A percentile compares a stretch with the other conserved stretches of the same genome.
These are phyloP conservation scores for Coelastrella sp. DNA, from an alignment of 139 green algal genomes.

Conservation along the genomic window DNA sequence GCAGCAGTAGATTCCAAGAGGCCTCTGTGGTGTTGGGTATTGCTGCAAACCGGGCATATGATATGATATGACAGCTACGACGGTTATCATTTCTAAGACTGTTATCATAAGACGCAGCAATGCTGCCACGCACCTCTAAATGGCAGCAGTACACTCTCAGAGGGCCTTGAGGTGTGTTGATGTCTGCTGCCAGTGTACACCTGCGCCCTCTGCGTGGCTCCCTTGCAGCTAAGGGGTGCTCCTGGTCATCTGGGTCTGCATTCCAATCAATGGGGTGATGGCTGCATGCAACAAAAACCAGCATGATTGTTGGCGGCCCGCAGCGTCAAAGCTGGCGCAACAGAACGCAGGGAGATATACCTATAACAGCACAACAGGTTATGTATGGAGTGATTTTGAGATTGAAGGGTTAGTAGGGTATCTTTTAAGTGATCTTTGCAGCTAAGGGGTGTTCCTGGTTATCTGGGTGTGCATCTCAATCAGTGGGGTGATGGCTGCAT, in stretches of 20 bases:
- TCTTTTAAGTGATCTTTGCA: too few relatives aligned
- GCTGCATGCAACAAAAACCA: slow-evolving; percentile 44
- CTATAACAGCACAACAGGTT: too few relatives aligned
- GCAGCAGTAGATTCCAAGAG: too few relatives aligned
- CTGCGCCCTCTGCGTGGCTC: slow-evolving; percentile 79
- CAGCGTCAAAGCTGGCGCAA: background rate
- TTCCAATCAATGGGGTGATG: slow-evolving; percentile 85
- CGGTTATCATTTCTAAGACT: too few relatives aligned
- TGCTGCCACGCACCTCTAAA: slow-evolving; percentile 74
- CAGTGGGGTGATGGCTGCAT: slow-evolving; percentile 70
- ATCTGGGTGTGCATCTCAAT: slow-evolving; percentile 78
- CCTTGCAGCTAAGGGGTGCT: slow-evolving; percentile 52
- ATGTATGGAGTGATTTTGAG: too few relatives aligned
- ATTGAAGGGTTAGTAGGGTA: too few relatives aligned
- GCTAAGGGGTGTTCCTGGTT: background rate
- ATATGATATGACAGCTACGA: too few relatives aligned
- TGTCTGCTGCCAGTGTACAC: slow-evolving; percentile 71
- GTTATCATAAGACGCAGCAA: too few relatives aligned
- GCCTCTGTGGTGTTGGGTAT: too few relatives aligned
- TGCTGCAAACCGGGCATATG: too few relatives aligned
- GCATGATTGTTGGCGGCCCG: background rate
- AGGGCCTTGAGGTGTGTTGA: slow-evolving; percentile 66
- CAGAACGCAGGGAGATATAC: too few relatives aligned
- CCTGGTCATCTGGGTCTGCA: slow-evolving; percentile 51
- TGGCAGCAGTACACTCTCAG: slow-evolving; percentile 88